These are phyloP conservation scores for Talaromyces stipitatus DNA, from an alignment of 495 filamentous ascomycete species.

Conservation along the genomic window DNA sequence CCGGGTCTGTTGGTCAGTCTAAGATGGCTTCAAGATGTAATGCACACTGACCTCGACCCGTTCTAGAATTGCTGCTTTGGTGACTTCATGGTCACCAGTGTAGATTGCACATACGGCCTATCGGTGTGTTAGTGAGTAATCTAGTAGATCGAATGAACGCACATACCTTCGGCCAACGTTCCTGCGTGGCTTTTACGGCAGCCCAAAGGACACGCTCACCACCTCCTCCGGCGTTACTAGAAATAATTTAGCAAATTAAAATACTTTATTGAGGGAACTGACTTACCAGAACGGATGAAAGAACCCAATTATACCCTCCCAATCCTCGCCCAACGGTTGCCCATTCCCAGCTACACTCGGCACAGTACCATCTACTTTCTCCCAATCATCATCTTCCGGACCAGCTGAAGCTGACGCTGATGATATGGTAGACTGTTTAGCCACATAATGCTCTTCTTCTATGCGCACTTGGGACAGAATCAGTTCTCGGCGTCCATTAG, in stretches of 20 bases:
- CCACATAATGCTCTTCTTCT: constrained; percentile 52
- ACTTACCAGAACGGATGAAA: constrained; percentile 91
- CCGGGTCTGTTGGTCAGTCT: constrained; percentile 47
- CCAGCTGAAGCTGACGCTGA: constrained; percentile 15
- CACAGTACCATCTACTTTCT: constrained; percentile 57
- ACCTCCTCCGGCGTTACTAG: constrained; percentile 88
- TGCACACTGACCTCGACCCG: constrained; percentile 55
- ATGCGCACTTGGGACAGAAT: constrained; percentile 50
- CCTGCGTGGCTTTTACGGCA: constrained; percentile 84
- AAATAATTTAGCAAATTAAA: not conserved
- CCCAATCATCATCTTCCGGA: constrained; percentile 63
- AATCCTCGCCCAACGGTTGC: constrained; percentile 46
- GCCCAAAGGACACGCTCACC: constrained; percentile 97
- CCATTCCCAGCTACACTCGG: constrained; percentile 45
- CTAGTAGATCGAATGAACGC: not conserved
- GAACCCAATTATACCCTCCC: constrained; percentile 84
- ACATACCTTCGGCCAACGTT: constrained; percentile 62
- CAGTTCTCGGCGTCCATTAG: constrained; percentile 55
- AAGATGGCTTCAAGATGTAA: not conserved
- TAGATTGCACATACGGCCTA: constrained; percentile 79
- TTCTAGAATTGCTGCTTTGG: constrained; percentile 68
- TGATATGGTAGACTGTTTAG: constrained; percentile 26
- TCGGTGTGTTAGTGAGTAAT: not conserved
- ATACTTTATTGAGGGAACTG: constrained; percentile 1
- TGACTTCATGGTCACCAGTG: constrained; percentile 85